Conservation (phyloP, 2,329 filamentous ascomycete genomes). For the Exophiala aquamarina region DNA sequence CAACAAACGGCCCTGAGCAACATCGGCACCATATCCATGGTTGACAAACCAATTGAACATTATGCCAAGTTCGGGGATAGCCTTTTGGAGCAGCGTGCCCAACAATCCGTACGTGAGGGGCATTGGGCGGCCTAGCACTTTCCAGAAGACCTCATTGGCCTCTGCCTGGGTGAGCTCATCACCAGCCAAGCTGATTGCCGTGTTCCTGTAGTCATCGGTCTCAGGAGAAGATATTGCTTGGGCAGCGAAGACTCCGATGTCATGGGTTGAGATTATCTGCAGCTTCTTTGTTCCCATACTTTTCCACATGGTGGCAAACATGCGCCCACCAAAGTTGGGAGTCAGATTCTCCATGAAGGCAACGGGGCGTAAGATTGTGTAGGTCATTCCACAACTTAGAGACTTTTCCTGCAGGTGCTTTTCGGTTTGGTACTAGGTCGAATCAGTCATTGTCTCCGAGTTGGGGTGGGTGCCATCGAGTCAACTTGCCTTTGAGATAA, state of each 20-base stretch:
- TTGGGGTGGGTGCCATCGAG: background rate
- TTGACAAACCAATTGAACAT: constrained; percentile 56
- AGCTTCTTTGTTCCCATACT: constrained; percentile 43
- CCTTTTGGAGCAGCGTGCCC: constrained; percentile 18
- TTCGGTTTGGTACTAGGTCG: constrained; percentile 54
- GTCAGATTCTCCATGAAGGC: constrained; percentile 62
- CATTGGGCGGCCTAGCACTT: constrained; percentile 44
- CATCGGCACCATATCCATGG: constrained; percentile 49
- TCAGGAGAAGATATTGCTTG: constrained; percentile 48
- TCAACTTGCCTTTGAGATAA: constrained; percentile 51
- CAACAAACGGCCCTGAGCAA: constrained; percentile 41
- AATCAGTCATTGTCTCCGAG: background rate
- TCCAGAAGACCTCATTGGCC: constrained; percentile 47
- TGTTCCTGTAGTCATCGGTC: constrained; percentile 41
- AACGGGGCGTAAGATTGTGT: constrained; percentile 62
- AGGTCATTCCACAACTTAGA: constrained; percentile 51
- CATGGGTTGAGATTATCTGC: constrained; percentile 45
- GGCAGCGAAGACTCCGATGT: constrained; percentile 55
- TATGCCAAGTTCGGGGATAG: constrained; percentile 38
- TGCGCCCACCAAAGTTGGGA: constrained; percentile 48
- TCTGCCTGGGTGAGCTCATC: constrained; percentile 52
- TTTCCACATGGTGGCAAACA: constrained; percentile 48
- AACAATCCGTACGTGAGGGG: constrained; percentile 34
- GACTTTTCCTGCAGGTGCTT: constrained; percentile 54
- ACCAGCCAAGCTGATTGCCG: constrained; percentile 51